A percentile compares a stretch with the other conserved stretches of the same genome.
Conservation (phyloP, 2,329 filamentous ascomycete species). For the Neofusicoccum kwambonambiense region DNA sequence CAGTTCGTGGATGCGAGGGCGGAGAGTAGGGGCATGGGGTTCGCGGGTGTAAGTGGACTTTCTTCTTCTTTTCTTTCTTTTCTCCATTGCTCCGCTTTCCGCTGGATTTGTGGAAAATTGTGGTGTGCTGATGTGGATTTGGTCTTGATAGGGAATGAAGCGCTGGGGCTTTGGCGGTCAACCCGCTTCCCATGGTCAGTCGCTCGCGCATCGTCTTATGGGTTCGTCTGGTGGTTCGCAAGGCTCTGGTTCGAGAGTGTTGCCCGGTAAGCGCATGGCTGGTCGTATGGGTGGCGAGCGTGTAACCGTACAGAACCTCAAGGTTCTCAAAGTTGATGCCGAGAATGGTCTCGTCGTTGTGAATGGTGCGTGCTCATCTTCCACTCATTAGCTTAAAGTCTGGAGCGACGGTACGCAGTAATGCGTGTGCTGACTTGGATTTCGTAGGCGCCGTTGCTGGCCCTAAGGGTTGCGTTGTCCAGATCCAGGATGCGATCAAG, state of each 20-base stretch:
- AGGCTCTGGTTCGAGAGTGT: conserved; percentile 85
- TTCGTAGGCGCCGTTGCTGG: conserved; percentile 69
- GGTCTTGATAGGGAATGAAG: conserved; percentile 73
- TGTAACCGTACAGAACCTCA: conserved; percentile 88
- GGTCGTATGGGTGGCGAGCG: conserved; percentile 90
- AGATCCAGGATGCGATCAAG: conserved; percentile 87
- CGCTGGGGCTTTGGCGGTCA: conserved; percentile 86
- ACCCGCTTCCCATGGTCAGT: conserved; percentile 91
- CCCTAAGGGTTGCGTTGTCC: conserved; percentile 81
- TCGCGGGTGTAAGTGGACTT: conserved; percentile 64
- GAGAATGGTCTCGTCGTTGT: conserved; percentile 86
- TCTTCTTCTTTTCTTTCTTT: not conserved
- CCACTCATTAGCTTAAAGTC: not conserved
- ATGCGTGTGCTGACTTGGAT: not conserved
- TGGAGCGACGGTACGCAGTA: too few species aligned
- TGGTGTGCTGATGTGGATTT: not conserved
- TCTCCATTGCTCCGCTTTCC: not conserved
- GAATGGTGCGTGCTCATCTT: conserved; percentile 58
- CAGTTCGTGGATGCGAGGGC: conserved; percentile 86
- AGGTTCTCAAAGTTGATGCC: conserved; percentile 82
- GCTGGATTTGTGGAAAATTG: not conserved
- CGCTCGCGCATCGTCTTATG: conserved; percentile 87
- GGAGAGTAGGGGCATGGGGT: conserved; percentile 83
- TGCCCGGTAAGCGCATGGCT: conserved; percentile 97
- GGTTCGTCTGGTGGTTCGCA: conserved; percentile 88